Evolutionary conservation across 345 rosid genomes (phyloP).

Genomic region (Ailanthus altissimus): DNA sequence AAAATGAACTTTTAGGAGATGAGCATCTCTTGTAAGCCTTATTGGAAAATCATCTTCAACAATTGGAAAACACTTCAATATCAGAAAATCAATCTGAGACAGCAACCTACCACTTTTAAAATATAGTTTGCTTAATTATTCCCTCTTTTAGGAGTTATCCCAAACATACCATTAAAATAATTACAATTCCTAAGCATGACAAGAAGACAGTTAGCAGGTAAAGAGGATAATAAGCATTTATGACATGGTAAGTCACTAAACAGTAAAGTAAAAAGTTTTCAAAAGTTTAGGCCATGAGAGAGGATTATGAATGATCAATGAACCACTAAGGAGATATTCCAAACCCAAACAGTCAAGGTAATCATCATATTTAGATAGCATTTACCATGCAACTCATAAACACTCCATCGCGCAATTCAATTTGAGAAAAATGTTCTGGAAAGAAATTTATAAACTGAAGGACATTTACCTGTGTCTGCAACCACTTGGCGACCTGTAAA

Average conservation of each 20-base stretch:
- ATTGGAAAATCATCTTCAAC: no score
- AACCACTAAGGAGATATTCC: background rate
- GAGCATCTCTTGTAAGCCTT: no score
- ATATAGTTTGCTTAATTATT: background rate
- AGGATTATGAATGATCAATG: background rate
- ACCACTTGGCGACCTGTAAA: conserved; percentile 79
- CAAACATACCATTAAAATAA: background rate
- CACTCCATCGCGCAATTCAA: background rate
- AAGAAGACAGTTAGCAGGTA: background rate
- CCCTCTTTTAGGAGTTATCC: background rate
- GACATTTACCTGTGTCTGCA: conserved; percentile 70
- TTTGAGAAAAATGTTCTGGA: background rate
- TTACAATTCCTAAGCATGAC: background rate
- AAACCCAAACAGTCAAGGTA: background rate
- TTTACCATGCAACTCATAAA: background rate
- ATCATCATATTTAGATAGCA: background rate
- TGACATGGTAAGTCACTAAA: background rate
- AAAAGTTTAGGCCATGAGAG: background rate
- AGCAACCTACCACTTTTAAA: no score
- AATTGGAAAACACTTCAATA: no score
- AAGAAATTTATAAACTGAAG: background rate
- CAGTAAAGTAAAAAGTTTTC: background rate
- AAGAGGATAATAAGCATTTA: background rate
- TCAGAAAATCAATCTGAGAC: no score
- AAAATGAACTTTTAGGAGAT: no score